Evolutionary conservation across 2,329 filamentous ascomycete species (phyloP), one percentile per base, ranked within the genome.

Genomic region (Talaromyces sp.): DNA sequence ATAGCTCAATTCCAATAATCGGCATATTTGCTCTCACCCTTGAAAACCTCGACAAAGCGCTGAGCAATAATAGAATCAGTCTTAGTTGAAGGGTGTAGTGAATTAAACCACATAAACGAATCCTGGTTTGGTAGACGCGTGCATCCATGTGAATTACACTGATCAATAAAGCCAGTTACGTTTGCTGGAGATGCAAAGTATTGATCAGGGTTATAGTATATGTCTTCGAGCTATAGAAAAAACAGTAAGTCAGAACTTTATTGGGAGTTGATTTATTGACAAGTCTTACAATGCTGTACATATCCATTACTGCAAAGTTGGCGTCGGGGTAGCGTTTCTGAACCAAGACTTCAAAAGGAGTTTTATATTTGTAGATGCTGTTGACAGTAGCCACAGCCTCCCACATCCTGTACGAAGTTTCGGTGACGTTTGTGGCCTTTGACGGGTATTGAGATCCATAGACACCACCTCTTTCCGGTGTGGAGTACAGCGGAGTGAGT

Each of bases 71-170:
- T 77, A 68, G 83, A 77, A 73, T 85, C 82, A 8, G 87, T 83
- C 74, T 85, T 84, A 74, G 87, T 82, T 34, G 86, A 87, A 0
- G 89, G 88, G 76, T 94, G 90, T 70, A 93, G 72, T 69, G 87
- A 84, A 74, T 94, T 89, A 68, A 82, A 90, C 88, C 89, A 93
- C 71, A 91, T 66, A 70, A 85, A 93, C 55, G 83, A 86, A 66
- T 89, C 84, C 36, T 79, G 73, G 44, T 79, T 77, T 3, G 79
- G 61, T 14, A 73, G 65, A 44, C 77, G 75, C 61, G 76, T 68
- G 65, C 82, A 83, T 4, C 76, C 75, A 5, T 67, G 72, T 3
- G 70, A 59, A 61, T 76, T 69, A 68, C 89, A 92, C 28, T 83
- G 75, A 51, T 84, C 79, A 61, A 83, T 85, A 51, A 78, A 85